Percentiles rank a stretch among this genome's conserved stretches.
Conservation (phyloP, 495 filamentous ascomycete species). For the Penicillium atrosanguineum region DNA sequence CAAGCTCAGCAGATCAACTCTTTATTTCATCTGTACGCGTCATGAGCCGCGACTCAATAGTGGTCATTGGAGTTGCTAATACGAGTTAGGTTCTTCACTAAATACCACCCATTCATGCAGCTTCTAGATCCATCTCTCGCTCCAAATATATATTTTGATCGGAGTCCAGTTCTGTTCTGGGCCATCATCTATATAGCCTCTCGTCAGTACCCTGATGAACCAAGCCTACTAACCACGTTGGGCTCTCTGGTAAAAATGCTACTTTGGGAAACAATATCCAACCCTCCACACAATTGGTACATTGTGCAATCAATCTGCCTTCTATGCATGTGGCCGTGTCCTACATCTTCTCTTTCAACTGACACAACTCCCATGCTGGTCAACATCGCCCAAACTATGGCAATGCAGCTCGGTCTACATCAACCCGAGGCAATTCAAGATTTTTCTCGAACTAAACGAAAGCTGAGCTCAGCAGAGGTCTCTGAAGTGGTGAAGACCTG, state of each 20-base stretch:
- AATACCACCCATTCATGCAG: slow-evolving; percentile 6
- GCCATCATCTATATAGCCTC: slow-evolving; percentile 11
- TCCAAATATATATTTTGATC: slow-evolving; percentile 7
- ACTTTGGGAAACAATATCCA: slow-evolving; percentile 13
- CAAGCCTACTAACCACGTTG: slow-evolving; percentile 1
- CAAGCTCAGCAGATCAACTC: too few species aligned
- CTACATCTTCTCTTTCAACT: slow-evolving; percentile 12
- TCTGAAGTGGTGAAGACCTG: slow-evolving; percentile 12
- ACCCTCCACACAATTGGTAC: slow-evolving; percentile 13
- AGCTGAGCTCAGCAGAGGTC: slow-evolving; percentile 3
- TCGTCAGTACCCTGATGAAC: slow-evolving; percentile 7
- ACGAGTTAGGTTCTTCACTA: slow-evolving; percentile 14
- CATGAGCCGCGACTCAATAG: too few species aligned
- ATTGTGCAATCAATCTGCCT: slow-evolving; percentile 14
- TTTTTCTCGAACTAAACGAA: slow-evolving; percentile 12
- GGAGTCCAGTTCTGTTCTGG: slow-evolving; percentile 12
- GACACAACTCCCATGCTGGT: slow-evolving; percentile 11
- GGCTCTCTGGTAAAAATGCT: slow-evolving; percentile 7
- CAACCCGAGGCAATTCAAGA: slow-evolving; percentile 15
- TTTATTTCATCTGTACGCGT: too few species aligned
- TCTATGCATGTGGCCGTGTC: slow-evolving; percentile 18
- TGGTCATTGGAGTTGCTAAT: too few species aligned
- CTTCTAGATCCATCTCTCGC: slow-evolving; percentile 6
- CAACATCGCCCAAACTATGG: slow-evolving; percentile 10
- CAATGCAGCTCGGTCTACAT: slow-evolving; percentile 14